Conservation (phyloP, 2,329 filamentous ascomycete genomes). For the Verticillium zaregamsianum region DNA sequence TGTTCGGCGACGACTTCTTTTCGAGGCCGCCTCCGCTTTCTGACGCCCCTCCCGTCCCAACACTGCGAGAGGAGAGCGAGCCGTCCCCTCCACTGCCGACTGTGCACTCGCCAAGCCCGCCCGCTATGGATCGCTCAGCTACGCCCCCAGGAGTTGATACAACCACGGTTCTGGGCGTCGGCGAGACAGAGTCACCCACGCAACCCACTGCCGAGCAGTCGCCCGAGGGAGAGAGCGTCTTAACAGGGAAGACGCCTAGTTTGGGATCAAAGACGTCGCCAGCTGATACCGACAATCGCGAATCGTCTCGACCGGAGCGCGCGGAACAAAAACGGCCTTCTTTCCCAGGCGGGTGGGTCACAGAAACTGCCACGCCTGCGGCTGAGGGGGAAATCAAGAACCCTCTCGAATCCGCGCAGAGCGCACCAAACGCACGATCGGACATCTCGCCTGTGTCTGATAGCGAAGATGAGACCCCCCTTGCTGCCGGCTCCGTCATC, state of each 20-base stretch:
- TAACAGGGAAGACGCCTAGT: not conserved
- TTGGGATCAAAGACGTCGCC: not conserved
- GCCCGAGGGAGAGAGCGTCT: not conserved
- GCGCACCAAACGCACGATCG: not conserved
- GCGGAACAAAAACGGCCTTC: slow-evolving; percentile 12
- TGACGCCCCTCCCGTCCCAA: not conserved
- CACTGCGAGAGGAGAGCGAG: not conserved
- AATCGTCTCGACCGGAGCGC: slow-evolving; percentile 5
- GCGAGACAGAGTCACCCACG: not conserved
- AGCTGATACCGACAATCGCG: not conserved
- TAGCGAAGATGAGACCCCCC: slow-evolving; percentile 4
- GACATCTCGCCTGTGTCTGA: slow-evolving; percentile 15
- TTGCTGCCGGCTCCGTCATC: not conserved
- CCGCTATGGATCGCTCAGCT: not conserved
- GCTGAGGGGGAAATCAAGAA: not conserved
- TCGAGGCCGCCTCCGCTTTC: slow-evolving; percentile 17
- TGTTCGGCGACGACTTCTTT: slow-evolving; percentile 57
- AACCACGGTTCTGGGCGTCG: not conserved
- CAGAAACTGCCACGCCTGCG: slow-evolving; percentile 14
- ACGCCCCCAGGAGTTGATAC: not conserved
- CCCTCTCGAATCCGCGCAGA: not conserved
- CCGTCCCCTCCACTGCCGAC: not conserved
- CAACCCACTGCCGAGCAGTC: not conserved
- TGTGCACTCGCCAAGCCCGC: not conserved
- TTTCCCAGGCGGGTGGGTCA: slow-evolving; percentile 27